phyloP scores from a whole-genome alignment of 768 basidiomycete genomes.

The Tylopilus vinaceipallidus region DNA sequence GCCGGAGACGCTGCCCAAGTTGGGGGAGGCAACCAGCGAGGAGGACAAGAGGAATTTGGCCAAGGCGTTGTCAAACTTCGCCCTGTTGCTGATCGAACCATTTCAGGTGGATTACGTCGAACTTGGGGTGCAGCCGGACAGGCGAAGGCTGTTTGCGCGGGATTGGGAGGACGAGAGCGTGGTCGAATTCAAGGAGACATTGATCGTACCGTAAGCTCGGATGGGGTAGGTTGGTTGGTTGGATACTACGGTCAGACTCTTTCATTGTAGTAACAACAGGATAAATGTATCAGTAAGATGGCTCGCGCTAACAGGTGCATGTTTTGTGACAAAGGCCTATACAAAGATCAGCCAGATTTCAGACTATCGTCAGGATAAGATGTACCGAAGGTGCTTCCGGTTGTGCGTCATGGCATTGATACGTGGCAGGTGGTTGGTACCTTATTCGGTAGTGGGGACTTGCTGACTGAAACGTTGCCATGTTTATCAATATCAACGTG shows the following conservation, averaged over 20 bases:
- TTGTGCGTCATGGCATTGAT: no score
- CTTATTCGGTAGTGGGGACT: slow-evolving; percentile 3
- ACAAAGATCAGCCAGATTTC: background rate
- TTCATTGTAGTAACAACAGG: background rate
- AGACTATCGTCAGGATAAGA: background rate
- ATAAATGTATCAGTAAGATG: background rate
- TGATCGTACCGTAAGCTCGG: slow-evolving; percentile 54
- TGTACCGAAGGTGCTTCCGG: background rate
- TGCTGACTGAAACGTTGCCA: slow-evolving; percentile 6
- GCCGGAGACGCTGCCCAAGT: slow-evolving; percentile 54
- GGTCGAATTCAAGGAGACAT: slow-evolving; percentile 55
- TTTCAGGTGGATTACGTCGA: slow-evolving; percentile 67
- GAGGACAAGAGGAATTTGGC: slow-evolving; percentile 48
- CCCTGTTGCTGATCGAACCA: slow-evolving; percentile 71
- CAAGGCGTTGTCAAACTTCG: slow-evolving; percentile 62
- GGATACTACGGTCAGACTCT: no score
- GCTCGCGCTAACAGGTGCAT: background rate
- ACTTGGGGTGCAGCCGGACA: slow-evolving; percentile 54
- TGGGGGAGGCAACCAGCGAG: slow-evolving; percentile 42
- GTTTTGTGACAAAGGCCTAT: slow-evolving; percentile 1
- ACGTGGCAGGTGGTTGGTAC: slow-evolving; percentile 1
- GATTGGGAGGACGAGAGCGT: slow-evolving; percentile 25
- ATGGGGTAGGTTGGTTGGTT: background rate
- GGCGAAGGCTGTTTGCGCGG: slow-evolving; percentile 53
- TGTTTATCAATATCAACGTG: slow-evolving; percentile 35